These are phyloP conservation scores for Parmelia sp. DNA, from an alignment of 495 filamentous ascomycete genomes.

Conservation along the genomic window DNA sequence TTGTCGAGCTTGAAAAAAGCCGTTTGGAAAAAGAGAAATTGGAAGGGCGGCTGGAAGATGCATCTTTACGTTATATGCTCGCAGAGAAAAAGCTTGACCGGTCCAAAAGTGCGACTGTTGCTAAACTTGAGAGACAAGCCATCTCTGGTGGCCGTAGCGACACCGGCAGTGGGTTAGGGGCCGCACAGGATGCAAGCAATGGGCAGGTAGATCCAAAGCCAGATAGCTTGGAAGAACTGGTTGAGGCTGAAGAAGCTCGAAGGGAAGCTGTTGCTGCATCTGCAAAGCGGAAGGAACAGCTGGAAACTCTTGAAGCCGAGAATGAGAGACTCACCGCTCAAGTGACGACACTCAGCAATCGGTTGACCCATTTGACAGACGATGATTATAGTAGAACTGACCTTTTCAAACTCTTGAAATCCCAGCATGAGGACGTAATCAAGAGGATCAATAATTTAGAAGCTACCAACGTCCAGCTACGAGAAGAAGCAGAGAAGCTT, in stretches of 20 bases:
- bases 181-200: conserved; percentile 48
- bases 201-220: conserved; percentile 48
- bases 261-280: conserved; percentile 67
- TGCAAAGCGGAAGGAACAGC: conserved; percentile 77
- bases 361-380: conserved; percentile 59
- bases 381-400: conserved; percentile 92
- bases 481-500: conserved; percentile 75
- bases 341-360: conserved; percentile 61
- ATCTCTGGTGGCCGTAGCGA: conserved; percentile 55
- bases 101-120: conserved; percentile 76
- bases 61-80: conserved; percentile 84
- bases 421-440: conserved; percentile 85
- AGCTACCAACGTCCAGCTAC: conserved; percentile 75
- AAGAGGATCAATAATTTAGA: conserved; percentile 87
- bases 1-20: conserved; percentile 67
- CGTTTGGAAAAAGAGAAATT: conserved; percentile 75
- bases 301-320: conserved; percentile 69
- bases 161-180: conserved; percentile 48
- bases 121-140: conserved; percentile 86
- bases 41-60: conserved; percentile 73
- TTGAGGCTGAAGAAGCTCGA: conserved; percentile 60
- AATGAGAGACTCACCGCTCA: conserved; percentile 74
- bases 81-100: conserved; percentile 92
- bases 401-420: conserved; percentile 83
- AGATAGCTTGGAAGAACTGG: conserved; percentile 41